Evolutionary conservation across 306 rosid species (phyloP), one percentile per base, ranked within the genome.

Genomic region (Begonia peltatifolia): DNA sequence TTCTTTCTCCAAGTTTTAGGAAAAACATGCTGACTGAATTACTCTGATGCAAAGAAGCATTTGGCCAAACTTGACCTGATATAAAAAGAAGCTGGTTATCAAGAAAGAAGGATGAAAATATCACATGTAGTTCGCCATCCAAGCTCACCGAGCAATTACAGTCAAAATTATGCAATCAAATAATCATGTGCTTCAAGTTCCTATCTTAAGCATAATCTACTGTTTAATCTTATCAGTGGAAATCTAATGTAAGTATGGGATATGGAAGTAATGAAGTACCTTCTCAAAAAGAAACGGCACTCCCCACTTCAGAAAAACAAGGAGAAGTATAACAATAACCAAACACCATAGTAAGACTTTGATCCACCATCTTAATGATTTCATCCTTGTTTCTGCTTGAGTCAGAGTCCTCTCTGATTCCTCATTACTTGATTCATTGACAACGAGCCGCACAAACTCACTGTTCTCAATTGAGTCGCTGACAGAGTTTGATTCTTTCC

Each of bases 391-490:
- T 68, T 75, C 85, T 41, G 71, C 76, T 58, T 66, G 81, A 73
- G 84, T 72, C 72, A 56, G 88, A 63, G 69, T 57, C 14, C 47
- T 63, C 56, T 75, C 86, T 53, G 70, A 56, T 76, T 83, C 93
- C 38, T 50, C 54, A 10, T 67, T 54, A 54, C 67, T 55, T 23
- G 76, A 63, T 61, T 92, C 96, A 72, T 75, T 76, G 12, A 87
- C 82, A 63, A 86, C 63, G 74, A 92, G 71, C 82, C 95, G 75
- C 42, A 76, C 78, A 64, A 71, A 92, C 67, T 86, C 99, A 69
- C 83, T 83, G 57, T 59, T 84, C 67, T 81, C 80, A 58, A 73
- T 73, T 20, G 30, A 71, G 69, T 41, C 76, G 76, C 59, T 82
- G 70, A 61, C 75, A 11, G 77, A 58, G 52, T 57, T 71, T 64